Evolutionary conservation across 2,329 filamentous ascomycete species (phyloP).

Genomic region (Cladosporium colombiae): DNA sequence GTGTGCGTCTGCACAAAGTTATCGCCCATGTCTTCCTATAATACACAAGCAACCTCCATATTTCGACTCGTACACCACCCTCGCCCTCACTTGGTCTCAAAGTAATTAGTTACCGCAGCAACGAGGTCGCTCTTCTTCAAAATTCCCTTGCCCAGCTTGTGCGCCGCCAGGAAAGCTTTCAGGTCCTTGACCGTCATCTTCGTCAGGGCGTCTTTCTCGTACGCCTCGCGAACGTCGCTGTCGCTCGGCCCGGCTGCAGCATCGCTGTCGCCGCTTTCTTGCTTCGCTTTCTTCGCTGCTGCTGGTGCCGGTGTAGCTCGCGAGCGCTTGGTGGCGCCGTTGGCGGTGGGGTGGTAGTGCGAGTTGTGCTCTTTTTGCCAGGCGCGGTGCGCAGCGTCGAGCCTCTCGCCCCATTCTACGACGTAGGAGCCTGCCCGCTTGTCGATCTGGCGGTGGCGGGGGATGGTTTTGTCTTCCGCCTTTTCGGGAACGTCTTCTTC

Average conservation of each 20-base stretch:
- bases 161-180: constrained; percentile 36
- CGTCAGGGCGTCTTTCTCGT: constrained; percentile 45
- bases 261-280: constrained; percentile 38
- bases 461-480: constrained; percentile 75
- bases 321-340: constrained; percentile 49
- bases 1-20: background rate
- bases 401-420: constrained; percentile 70
- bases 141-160: constrained; percentile 28
- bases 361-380: constrained; percentile 38
- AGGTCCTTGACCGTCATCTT: constrained; percentile 42
- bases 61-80: background rate
- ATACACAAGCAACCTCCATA: background rate
- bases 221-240: constrained; percentile 46
- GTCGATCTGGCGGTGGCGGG: constrained; percentile 83
- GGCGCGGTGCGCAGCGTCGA: constrained; percentile 60
- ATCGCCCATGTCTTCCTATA: background rate
- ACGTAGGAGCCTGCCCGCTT: constrained; percentile 82
- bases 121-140: constrained; percentile 39
- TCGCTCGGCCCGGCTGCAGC: constrained; percentile 42
- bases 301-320: constrained; percentile 21
- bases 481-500: constrained; percentile 84
- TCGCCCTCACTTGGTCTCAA: constrained; percentile 36
- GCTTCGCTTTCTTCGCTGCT: constrained; percentile 48
- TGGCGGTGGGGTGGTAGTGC: constrained; percentile 45
- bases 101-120: constrained; percentile 37